phyloP scores from a whole-genome alignment of 345 rosid species.

The Erucastrum elatum region DNA sequence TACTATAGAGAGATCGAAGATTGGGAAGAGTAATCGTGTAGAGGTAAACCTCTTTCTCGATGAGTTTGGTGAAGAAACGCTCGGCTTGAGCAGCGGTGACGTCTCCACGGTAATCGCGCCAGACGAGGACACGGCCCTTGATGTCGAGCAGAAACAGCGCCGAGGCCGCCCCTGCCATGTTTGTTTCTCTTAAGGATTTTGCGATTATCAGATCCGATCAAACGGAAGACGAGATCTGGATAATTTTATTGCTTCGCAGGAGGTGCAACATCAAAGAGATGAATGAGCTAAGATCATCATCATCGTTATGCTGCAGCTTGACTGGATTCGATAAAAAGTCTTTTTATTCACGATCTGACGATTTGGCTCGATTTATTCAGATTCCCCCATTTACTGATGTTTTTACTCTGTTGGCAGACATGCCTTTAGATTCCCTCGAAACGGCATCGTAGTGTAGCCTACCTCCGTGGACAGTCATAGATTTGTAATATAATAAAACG shows the following conservation, averaged over 20 bases:
- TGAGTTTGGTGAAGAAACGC: slow-evolving; percentile 81
- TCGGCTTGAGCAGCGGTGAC: slow-evolving; percentile 76
- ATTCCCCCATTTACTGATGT: neutral
- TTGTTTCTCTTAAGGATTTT: neutral
- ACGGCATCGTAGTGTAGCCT: slow-evolving; percentile 1
- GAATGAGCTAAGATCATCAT: neutral
- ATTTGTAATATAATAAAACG: neutral
- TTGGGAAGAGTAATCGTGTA: neutral
- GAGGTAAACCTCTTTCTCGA: slow-evolving; percentile 68
- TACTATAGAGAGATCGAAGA: neutral
- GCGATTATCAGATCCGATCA: slow-evolving; percentile 39
- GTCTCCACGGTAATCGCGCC: slow-evolving; percentile 93
- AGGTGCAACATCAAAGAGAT: slow-evolving; percentile 2
- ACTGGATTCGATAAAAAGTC: slow-evolving; percentile 15
- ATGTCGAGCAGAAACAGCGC: slow-evolving; percentile 81
- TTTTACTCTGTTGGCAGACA: slow-evolving; percentile 7
- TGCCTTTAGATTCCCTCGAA: neutral
- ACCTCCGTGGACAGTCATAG: neutral
- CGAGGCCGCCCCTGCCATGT: slow-evolving; percentile 86
- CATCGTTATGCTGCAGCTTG: neutral
- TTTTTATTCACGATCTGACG: slow-evolving; percentile 36
- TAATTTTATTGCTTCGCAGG: slow-evolving; percentile 4
- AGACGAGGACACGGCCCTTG: slow-evolving; percentile 72
- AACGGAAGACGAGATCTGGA: slow-evolving; percentile 31
- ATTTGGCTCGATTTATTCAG: slow-evolving; percentile 6